Evolutionary conservation across 805 yeast genomes (phyloP).

Genomic region (Komagataella ulmi): DNA sequence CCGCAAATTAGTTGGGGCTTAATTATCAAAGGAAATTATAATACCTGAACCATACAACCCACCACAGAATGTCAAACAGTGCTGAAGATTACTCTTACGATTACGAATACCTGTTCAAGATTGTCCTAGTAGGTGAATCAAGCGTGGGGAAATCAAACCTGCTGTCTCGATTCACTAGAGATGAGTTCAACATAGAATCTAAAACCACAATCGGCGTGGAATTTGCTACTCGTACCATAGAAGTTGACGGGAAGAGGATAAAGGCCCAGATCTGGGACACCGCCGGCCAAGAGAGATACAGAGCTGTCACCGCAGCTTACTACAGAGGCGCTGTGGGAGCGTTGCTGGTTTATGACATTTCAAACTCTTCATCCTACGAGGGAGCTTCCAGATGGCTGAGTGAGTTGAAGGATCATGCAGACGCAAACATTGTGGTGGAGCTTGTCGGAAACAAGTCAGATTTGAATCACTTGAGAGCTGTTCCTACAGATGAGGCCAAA

Average conservation of each 20-base stretch:
- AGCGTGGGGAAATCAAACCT: slow-evolving; percentile 96
- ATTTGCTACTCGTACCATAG: slow-evolving; percentile 92
- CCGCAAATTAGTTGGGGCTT: background rate
- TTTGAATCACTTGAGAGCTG: slow-evolving; percentile 85
- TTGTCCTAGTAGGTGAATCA: slow-evolving; percentile 91
- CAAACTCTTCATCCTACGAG: slow-evolving; percentile 80
- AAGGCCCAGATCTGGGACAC: slow-evolving; percentile 97
- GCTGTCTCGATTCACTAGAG: slow-evolving; percentile 85
- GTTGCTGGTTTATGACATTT: slow-evolving; percentile 85
- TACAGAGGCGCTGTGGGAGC: slow-evolving; percentile 99
- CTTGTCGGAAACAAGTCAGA: slow-evolving; percentile 89
- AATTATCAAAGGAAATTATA: background rate
- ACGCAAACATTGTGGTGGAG: slow-evolving; percentile 90
- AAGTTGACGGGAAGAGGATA: slow-evolving; percentile 70
- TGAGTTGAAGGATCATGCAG: slow-evolving; percentile 84
- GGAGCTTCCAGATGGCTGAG: slow-evolving; percentile 81
- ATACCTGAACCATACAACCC: background rate
- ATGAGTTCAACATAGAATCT: slow-evolving; percentile 89
- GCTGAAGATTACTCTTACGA: slow-evolving; percentile 65
- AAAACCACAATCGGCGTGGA: slow-evolving; percentile 96
- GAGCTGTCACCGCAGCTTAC: slow-evolving; percentile 95
- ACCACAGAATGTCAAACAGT: slow-evolving; percentile 10
- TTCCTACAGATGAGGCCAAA: slow-evolving; percentile 95
- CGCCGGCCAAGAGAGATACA: slow-evolving; percentile 97
- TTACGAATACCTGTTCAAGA: slow-evolving; percentile 85